Evolutionary conservation across 2,329 filamentous ascomycete genomes (phyloP), one percentile per base, ranked within the genome.

Genomic region (Talaromyces atroroseus): DNA sequence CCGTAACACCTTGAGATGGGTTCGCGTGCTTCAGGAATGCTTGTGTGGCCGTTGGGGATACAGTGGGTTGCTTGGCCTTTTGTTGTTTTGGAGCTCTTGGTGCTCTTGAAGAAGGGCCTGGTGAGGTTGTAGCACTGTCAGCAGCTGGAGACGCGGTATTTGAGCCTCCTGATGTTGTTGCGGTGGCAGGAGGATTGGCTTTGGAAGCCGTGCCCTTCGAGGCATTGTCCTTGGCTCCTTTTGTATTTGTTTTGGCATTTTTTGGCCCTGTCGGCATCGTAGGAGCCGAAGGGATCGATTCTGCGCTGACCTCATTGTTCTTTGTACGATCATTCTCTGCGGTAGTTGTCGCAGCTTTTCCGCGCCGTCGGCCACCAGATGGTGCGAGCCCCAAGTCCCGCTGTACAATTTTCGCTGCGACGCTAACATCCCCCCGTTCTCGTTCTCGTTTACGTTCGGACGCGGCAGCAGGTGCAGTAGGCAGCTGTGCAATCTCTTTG

Each of bases 1-100:
- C 92, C 0, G 90, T 96, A 48, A 96, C 89, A 14, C 92, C 92
- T 68, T 96, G 92, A 0, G 91, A 94, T 11, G 90, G 84, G 68
- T 95, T 96, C 52, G 87, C 88, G 64, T 91, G 87, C 71, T 92
- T 92, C 59, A 92, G 77, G 66, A 92, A 92, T 20, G 85, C 88
- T 59, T 72, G 71, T 4, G 68, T 76, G 14, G 67, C 66, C 11
- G 65, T 67, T n/a, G 49, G 38, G 12, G 63, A 34, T 5, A 63
- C 52, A 14, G 57, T 29, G 29, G 64, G 47, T 34, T 61, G 63
- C 49, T 72, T 73, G 24, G 62, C 58, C 58, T 67, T 68, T 38
- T 58, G 58, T n/a, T 65, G 58, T 57, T 69, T 68, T 23, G 64
- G 32, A 5, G 65, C 36, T 50, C 68, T 68, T 10, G 61, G 54